phyloP scores from a whole-genome alignment of 176 grass and related monocot genomes.

The Oryza meridionalis region DNA sequence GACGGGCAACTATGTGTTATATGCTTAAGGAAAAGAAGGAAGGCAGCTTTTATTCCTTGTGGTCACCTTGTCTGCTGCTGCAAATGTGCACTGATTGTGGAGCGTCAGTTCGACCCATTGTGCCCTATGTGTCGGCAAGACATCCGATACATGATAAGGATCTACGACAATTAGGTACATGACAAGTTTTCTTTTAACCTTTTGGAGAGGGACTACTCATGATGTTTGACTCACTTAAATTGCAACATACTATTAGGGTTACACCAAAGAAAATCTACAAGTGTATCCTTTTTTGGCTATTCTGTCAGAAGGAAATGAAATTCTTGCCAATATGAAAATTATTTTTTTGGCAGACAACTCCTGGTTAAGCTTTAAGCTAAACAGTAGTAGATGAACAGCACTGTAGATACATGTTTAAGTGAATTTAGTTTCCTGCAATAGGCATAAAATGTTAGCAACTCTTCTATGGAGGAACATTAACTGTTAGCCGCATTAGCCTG shows the following conservation, averaged over 20 bases:
- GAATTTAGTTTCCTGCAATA: constrained; percentile 10
- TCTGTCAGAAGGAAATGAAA: background rate
- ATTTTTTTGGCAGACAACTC: background rate
- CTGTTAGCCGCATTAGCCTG: background rate
- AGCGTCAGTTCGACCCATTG: constrained; percentile 48
- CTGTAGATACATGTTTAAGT: background rate
- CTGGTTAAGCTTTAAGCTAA: background rate
- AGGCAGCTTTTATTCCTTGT: constrained; percentile 88
- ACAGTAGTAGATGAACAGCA: background rate
- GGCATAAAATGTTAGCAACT: constrained; percentile 11
- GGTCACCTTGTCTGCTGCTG: constrained; percentile 94
- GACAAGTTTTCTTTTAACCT: background rate
- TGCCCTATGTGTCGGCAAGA: constrained; percentile 86
- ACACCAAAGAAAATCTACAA: background rate
- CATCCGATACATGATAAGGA: constrained; percentile 69
- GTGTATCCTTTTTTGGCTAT: background rate
- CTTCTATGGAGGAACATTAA: background rate
- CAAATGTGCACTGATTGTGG: constrained; percentile 64
- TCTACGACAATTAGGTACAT: constrained; percentile 81
- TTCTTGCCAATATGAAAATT: background rate
- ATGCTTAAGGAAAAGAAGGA: constrained; percentile 74
- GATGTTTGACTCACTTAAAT: constrained; percentile 3
- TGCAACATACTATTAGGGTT: background rate
- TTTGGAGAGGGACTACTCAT: background rate
- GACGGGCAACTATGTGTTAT: constrained; percentile 93